Conservation (phyloP, 1,284 basidiomycete species). For the Tilletiopsis washingtonensis region DNA sequence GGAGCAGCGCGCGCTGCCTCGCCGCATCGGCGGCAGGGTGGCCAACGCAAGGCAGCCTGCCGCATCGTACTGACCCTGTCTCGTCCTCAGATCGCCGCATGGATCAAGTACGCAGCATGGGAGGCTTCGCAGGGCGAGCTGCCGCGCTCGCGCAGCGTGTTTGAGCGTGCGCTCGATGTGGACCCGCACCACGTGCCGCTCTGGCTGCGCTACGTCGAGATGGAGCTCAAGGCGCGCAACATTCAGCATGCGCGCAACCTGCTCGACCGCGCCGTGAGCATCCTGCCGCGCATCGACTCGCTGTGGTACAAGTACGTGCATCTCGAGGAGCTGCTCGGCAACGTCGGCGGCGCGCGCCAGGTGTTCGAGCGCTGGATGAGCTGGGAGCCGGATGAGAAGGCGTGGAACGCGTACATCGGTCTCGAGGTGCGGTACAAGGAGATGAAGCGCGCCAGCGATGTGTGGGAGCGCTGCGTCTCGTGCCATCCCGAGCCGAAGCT, state of each 20-base stretch:
- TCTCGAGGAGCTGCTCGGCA: slow-evolving; percentile 91
- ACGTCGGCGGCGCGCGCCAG: slow-evolving; percentile 87
- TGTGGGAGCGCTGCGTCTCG: slow-evolving; percentile 92
- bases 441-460: slow-evolving; percentile 76
- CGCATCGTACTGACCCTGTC: slow-evolving; percentile 1
- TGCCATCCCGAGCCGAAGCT: slow-evolving; percentile 87
- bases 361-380: slow-evolving; percentile 99
- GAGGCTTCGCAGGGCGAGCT: slow-evolving; percentile 88
- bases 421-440: slow-evolving; percentile 89
- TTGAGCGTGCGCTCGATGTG: slow-evolving; percentile 91
- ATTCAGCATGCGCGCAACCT: slow-evolving; percentile 94
- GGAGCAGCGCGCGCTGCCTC: too few species aligned
- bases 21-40: too few species aligned
- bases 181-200: slow-evolving; percentile 79
- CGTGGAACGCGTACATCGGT: slow-evolving; percentile 97
- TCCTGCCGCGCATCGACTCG: slow-evolving; percentile 81
- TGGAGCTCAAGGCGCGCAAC: slow-evolving; percentile 93
- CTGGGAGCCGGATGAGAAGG: slow-evolving; percentile 99
- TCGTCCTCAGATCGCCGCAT: slow-evolving; percentile 45
- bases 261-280: slow-evolving; percentile 89
- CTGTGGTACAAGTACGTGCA: slow-evolving; percentile 98
- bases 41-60: too few species aligned
- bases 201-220: slow-evolving; percentile 95
- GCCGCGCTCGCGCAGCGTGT: slow-evolving; percentile 68
- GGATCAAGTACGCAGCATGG: slow-evolving; percentile 60